phyloP scores from a whole-genome alignment of 192 early-diverging fungal genomes.

The Linnemannia schmuckeri region DNA sequence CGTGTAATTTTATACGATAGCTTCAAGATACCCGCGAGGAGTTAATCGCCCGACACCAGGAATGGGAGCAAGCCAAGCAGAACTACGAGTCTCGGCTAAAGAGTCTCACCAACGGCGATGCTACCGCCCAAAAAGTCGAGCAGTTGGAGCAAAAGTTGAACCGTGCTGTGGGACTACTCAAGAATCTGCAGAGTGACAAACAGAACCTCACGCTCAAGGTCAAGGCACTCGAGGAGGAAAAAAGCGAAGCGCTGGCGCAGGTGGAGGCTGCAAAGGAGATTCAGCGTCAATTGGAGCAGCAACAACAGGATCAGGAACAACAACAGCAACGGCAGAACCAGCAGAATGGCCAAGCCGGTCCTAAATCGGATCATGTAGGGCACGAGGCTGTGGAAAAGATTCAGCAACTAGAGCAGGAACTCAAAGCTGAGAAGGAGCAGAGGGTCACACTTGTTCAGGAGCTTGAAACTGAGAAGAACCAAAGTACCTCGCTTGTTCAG shows the following conservation, averaged over 20 bases:
- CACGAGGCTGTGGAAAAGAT: background rate
- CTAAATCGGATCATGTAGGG: background rate
- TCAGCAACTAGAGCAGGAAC: background rate
- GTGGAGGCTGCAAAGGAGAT: constrained; percentile 9
- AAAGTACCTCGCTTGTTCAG: background rate
- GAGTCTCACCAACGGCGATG: constrained; percentile 34
- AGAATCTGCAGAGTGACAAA: constrained; percentile 34
- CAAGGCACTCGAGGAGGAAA: constrained; percentile 16
- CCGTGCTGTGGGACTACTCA: constrained; percentile 32
- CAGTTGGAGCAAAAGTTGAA: constrained; percentile 37
- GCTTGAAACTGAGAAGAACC: background rate
- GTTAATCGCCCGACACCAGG: constrained; percentile 28
- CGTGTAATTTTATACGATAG: background rate
- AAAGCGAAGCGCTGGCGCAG: constrained; percentile 1
- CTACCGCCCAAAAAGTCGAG: constrained; percentile 46
- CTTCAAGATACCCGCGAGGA: constrained; percentile 33
- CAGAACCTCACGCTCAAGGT: constrained; percentile 21
- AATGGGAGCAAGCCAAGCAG: constrained; percentile 44
- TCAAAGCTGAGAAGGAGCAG: background rate
- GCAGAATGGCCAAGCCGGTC: background rate
- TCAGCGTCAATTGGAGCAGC: background rate
- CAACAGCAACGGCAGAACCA: background rate
- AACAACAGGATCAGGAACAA: constrained; percentile 4
- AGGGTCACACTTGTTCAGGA: background rate
- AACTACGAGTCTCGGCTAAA: constrained; percentile 44